Percentiles rank a stretch among this genome's conserved stretches.
Evolutionary conservation across 768 basidiomycete species (phyloP).

Genomic region (Podaxis mareebaensis): DNA sequence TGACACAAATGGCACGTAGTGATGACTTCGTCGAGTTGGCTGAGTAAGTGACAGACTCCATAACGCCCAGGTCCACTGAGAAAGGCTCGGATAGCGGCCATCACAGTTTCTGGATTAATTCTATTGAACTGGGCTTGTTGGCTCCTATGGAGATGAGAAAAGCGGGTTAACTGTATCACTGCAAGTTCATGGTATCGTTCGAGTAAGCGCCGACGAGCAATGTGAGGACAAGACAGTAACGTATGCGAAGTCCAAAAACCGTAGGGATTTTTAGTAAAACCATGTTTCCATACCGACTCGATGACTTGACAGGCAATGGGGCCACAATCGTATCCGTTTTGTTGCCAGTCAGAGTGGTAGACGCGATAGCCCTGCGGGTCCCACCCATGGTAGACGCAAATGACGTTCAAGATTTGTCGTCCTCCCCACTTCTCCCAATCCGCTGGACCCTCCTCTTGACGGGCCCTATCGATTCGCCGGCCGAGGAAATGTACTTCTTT

Average conservation of each 20-base stretch:
- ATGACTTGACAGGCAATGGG: constrained; percentile 3
- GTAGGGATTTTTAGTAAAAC: not conserved
- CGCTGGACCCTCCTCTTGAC: not conserved
- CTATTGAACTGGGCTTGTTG: not conserved
- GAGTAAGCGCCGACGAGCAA: not conserved
- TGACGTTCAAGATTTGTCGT: not conserved
- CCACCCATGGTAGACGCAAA: not conserved
- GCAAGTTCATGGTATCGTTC: not conserved
- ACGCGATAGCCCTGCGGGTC: not conserved
- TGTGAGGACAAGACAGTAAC: not conserved
- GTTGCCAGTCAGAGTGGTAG: not conserved
- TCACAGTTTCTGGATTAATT: not conserved
- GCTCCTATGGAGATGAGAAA: not conserved
- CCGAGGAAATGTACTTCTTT: not conserved
- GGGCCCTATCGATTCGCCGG: not conserved
- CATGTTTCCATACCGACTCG: not conserved
- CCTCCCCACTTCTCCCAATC: not conserved
- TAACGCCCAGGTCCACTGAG: not conserved
- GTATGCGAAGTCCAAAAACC: not conserved
- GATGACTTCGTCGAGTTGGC: not conserved
- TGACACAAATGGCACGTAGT: not conserved
- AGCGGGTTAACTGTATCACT: not conserved
- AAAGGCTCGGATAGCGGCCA: not conserved
- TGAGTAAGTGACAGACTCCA: not conserved
- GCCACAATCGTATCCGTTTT: not conserved